A percentile compares a stretch with the other conserved stretches of the same genome.
These are phyloP conservation scores for Tolypocladium cylindrosporum DNA, from an alignment of 2,329 filamentous ascomycete genomes.

Conservation along the genomic window DNA sequence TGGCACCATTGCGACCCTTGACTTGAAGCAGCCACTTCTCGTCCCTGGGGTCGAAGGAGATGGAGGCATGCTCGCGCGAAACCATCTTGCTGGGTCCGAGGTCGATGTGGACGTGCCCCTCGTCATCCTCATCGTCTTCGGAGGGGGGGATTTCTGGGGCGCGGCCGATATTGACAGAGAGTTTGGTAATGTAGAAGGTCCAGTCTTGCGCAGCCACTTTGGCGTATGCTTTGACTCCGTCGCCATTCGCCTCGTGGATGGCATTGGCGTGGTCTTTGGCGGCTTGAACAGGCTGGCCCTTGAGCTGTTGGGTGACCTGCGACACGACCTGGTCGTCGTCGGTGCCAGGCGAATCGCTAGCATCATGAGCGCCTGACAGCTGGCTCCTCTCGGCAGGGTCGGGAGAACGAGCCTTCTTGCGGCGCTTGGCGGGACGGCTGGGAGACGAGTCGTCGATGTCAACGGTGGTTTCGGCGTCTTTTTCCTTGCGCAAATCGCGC, in stretches of 20 bases:
- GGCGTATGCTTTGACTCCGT: constrained; percentile 64
- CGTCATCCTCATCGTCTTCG: constrained; percentile 31
- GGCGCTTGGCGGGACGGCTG: constrained; percentile 52
- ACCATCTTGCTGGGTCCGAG: constrained; percentile 76
- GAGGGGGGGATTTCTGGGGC: constrained; percentile 41
- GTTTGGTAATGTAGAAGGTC: constrained; percentile 73
- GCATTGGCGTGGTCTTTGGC: constrained; percentile 53
- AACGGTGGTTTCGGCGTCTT: constrained; percentile 18
- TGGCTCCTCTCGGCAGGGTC: constrained; percentile 4
- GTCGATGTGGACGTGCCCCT: constrained; percentile 68
- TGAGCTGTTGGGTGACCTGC: constrained; percentile 43
- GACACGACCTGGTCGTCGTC: constrained; percentile 48
- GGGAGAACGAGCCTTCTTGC: constrained; percentile 39
- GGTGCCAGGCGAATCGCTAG: constrained; percentile 25
- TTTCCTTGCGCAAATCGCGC: constrained; percentile 28
- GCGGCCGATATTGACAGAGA: constrained; percentile 68
- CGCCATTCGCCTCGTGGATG: constrained; percentile 50
- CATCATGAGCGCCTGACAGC: constrained; percentile 20
- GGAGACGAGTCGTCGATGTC: constrained; percentile 47
- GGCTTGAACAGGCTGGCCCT: constrained; percentile 42
- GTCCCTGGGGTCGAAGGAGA: constrained; percentile 58
- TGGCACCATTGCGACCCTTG: constrained; percentile 85
- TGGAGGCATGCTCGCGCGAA: constrained; percentile 65
- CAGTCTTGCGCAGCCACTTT: constrained; percentile 75
- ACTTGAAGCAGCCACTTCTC: constrained; percentile 77